These are phyloP conservation scores for Xylaria cubensis DNA, from an alignment of 495 filamentous ascomycete genomes.

Conservation along the genomic window DNA sequence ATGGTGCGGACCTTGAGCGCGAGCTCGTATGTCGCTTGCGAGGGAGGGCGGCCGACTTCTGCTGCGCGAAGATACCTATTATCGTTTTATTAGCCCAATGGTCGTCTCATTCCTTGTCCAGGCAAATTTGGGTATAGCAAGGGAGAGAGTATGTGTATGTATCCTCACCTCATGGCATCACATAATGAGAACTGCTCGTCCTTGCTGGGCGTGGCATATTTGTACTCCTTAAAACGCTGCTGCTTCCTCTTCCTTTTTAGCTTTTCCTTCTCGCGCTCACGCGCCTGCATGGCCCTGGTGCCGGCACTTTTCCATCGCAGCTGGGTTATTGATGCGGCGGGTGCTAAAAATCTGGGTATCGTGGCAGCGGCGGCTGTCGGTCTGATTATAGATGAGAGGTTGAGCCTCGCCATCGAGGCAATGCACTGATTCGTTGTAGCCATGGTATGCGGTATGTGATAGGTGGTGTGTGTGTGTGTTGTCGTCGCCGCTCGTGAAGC, in stretches of 20 bases:
- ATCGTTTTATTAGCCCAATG: slow-evolving; percentile 4
- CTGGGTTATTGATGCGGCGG: slow-evolving; percentile 38
- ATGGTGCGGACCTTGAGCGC: slow-evolving; percentile 76
- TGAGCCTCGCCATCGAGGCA: slow-evolving; percentile 64
- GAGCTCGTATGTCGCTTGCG: slow-evolving; percentile 83
- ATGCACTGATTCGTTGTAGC: slow-evolving; percentile 59
- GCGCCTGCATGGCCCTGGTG: slow-evolving; percentile 44
- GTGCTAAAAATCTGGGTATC: slow-evolving; percentile 52
- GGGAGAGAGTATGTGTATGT: too few relatives aligned
- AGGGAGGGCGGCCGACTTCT: slow-evolving; percentile 83
- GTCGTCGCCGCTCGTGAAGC: slow-evolving; percentile 21
- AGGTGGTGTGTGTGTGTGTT: background rate
- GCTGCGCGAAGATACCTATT: slow-evolving; percentile 84
- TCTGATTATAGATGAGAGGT: slow-evolving; percentile 43
- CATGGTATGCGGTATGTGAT: slow-evolving; percentile 37
- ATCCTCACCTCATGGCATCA: slow-evolving; percentile 93
- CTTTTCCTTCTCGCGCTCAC: slow-evolving; percentile 60
- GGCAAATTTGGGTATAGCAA: background rate
- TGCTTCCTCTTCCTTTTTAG: slow-evolving; percentile 74
- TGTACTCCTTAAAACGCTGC: slow-evolving; percentile 62
- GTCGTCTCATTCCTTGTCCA: background rate
- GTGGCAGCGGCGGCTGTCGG: slow-evolving; percentile 31
- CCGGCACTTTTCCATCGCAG: slow-evolving; percentile 49
- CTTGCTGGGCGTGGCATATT: slow-evolving; percentile 68
- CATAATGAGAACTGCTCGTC: slow-evolving; percentile 77